Percentiles rank a stretch among this genome's conserved stretches.
phyloP scores from a whole-genome alignment of 345 rosid genomes.

The Salix viminalis region DNA sequence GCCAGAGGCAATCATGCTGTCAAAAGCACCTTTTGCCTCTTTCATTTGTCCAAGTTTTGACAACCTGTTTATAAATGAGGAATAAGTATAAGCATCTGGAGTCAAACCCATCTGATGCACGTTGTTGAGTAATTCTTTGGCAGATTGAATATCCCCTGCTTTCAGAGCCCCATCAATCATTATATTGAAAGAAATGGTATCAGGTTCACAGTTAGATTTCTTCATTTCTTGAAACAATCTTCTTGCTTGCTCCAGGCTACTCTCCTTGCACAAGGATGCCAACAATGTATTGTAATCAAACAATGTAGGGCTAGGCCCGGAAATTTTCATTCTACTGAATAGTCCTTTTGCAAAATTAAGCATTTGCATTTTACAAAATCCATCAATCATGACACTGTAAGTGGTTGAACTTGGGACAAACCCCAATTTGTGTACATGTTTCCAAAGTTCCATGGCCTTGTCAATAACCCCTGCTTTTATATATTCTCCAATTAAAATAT shows the following conservation, averaged over 20 bases:
- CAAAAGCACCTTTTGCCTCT: conserved; percentile 46
- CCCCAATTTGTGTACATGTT: conserved; percentile 36
- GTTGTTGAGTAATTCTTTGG: conserved; percentile 41
- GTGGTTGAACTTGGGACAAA: conserved; percentile 44
- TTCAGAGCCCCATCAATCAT: conserved; percentile 59
- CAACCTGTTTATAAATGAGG: conserved; percentile 51
- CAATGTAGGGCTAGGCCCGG: conserved; percentile 32
- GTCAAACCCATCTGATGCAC: conserved; percentile 50
- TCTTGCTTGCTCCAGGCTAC: conserved; percentile 60
- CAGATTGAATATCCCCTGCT: conserved; percentile 46
- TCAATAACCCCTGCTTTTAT: conserved; percentile 41
- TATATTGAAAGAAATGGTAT: conserved; percentile 45
- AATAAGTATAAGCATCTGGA: conserved; percentile 52
- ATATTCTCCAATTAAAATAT: conserved; percentile 43
- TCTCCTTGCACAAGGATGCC: conserved; percentile 57
- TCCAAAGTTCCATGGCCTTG: conserved; percentile 60
- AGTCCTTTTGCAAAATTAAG: conserved; percentile 61
- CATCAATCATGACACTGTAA: conserved; percentile 46
- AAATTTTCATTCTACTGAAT: conserved; percentile 42
- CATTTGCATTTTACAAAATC: conserved; percentile 48
- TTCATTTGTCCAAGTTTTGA: conserved; percentile 49
- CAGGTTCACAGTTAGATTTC: conserved; percentile 29
- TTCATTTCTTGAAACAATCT: conserved; percentile 51
- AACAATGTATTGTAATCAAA: conserved; percentile 48
- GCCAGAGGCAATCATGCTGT: conserved; percentile 57